Base-by-base conservation (phyloP, 768 basidiomycete species). In the Xerocomellus chrysenteron region DNA sequence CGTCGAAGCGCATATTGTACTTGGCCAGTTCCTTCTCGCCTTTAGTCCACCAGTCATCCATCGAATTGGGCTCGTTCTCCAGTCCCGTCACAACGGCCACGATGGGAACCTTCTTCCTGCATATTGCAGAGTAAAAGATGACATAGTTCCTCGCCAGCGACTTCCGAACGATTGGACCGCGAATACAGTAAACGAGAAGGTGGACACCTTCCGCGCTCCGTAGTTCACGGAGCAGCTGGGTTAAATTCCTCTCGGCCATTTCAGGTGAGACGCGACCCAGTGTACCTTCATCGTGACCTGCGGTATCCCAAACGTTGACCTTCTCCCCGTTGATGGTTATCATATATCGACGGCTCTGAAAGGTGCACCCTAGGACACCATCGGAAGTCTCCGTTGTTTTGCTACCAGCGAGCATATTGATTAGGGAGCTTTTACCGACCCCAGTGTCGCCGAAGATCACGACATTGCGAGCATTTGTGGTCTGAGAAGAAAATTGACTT, bases 371-470 rank as follows among this genome's bases (percentile, higher is more conserved):
- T 0, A 56, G 53, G 9, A 63, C 71, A 10, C 66, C 59, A 40
- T 60, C 66, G 7, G 75, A 76, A 4, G 69, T 69, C 6, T 54
- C 32, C 1, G 77, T 77, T 1, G 52, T 56, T 12, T 69, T 56
- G 5, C 45, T 14, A 28, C 70, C 72, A 30, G 63, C 62, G 19
- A 80, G 58, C 73, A 80, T 70, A 62, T 79, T 80, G 47, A 80
- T 63, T 3, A 80, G 57, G 3, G 75, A 76, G 55, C 78, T 80
- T 61, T 80, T 80, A 13, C 74, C 73, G 3, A 73, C 58, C 16
- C 78, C 78, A 4, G 72, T 71, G 43, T 78, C 76, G 1, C 79
- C 78, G 40, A 79, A 80, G 21, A 79, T 44, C 16, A 79, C 66
- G n/a, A 79, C 48, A 49, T 79, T 79, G 28, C 57, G 65, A 28